Conservation (phyloP, 306 rosid species). For the Casuarina equisetifolia region DNA sequence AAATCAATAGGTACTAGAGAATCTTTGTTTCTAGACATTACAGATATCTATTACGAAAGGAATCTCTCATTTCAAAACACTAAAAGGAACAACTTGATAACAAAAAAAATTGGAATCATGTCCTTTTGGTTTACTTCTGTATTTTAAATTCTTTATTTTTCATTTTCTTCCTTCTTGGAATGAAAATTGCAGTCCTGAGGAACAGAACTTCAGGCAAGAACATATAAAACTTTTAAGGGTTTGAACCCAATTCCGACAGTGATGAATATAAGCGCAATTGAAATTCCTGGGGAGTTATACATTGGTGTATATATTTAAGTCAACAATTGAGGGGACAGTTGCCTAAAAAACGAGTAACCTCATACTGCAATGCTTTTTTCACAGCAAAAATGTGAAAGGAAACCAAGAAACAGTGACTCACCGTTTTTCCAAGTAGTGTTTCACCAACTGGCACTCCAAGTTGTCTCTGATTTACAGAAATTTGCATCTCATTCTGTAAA, state of each 20-base stretch:
- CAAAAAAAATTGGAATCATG: no score
- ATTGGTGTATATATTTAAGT: no score
- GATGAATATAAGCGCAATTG: no score
- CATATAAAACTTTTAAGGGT: neutral
- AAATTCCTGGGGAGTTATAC: no score
- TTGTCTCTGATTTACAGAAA: conserved; percentile 58
- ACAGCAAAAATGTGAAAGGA: neutral
- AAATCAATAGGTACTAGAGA: no score
- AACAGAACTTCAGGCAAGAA: neutral
- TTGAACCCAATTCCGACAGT: neutral
- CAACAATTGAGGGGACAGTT: neutral
- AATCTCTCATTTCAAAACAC: no score
- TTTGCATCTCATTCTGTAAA: conserved; percentile 71
- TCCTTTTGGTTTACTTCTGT: no score
- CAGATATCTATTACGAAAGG: no score
- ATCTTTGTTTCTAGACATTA: no score
- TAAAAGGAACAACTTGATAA: no score
- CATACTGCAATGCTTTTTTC: neutral
- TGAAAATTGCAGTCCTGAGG: neutral
- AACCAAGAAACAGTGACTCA: conserved; percentile 41
- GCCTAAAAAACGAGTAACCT: neutral
- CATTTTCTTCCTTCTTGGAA: neutral
- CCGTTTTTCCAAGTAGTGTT: conserved; percentile 81
- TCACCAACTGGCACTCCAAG: conserved; percentile 79
- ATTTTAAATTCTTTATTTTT: no score